A percentile compares a stretch with the other conserved stretches of the same genome.
These are phyloP conservation scores for Rutstroemia sp. DNA, from an alignment of 2,329 filamentous ascomycete species.

Conservation along the genomic window DNA sequence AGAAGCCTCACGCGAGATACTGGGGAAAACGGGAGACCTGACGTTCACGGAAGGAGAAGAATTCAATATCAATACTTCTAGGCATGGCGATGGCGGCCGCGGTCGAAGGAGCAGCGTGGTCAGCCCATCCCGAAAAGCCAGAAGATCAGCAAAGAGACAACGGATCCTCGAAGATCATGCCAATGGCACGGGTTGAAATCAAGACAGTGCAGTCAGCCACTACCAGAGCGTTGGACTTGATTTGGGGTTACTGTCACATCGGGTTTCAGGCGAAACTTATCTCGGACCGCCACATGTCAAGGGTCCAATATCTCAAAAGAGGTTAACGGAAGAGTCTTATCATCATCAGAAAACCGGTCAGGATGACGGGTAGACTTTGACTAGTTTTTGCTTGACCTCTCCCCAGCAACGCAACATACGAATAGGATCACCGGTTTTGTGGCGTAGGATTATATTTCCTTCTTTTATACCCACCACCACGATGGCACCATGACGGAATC, in stretches of 20 bases:
- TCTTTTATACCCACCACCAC: background rate
- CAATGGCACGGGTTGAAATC: background rate
- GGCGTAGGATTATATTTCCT: background rate
- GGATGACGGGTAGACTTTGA: background rate
- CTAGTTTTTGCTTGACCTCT: background rate
- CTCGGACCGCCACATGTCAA: background rate
- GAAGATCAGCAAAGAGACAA: constrained; percentile 5
- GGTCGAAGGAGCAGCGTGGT: background rate
- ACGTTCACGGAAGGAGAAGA: constrained; percentile 57
- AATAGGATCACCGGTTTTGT: background rate
- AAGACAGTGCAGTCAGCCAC: constrained; percentile 1
- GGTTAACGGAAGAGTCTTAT: background rate
- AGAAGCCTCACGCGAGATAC: constrained; percentile 53
- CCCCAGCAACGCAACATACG: background rate
- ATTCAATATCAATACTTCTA: constrained; percentile 1
- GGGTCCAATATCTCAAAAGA: background rate
- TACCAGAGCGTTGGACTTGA: constrained; percentile 1
- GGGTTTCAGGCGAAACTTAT: constrained; percentile 4
- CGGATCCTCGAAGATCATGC: background rate
- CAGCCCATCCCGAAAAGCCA: background rate
- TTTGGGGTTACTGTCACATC: constrained; percentile 3
- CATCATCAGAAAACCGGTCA: background rate
- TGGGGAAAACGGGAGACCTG: constrained; percentile 61
- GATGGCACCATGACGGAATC: background rate
- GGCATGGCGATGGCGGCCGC: background rate